Conservation (phyloP, 495 filamentous ascomycete genomes). For the Amorphotheca resinae region DNA sequence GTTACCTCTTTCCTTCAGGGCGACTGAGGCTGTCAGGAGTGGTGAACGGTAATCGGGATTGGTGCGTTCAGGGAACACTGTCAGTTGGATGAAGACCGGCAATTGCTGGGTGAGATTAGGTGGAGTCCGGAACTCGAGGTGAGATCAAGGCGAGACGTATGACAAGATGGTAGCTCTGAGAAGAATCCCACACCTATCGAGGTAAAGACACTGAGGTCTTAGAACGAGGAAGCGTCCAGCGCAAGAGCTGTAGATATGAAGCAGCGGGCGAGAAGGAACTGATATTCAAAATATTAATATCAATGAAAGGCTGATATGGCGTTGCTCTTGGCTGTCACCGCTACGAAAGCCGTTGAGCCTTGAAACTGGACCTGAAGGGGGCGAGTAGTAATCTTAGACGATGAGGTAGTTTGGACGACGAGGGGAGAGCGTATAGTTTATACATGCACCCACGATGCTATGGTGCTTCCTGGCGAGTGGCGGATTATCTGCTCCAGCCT, state of each 20-base stretch:
- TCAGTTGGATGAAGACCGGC: too few relatives aligned
- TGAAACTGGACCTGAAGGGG: conserved; percentile 10
- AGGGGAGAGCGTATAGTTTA: conserved; percentile 10
- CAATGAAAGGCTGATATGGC: not conserved
- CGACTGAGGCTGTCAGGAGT: too few relatives aligned
- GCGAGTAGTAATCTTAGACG: conserved; percentile 9
- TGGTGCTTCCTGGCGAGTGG: conserved; percentile 7
- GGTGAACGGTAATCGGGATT: too few relatives aligned
- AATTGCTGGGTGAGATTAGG: too few relatives aligned
- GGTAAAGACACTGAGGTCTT: not conserved
- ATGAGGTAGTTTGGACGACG: not conserved
- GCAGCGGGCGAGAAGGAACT: too few relatives aligned
- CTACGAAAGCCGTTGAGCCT: not conserved
- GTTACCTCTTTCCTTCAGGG: too few relatives aligned
- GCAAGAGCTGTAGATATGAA: conserved; percentile 13
- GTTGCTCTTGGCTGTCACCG: not conserved
- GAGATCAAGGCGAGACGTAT: too few relatives aligned
- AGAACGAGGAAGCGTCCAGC: conserved; percentile 12
- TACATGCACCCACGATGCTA: conserved; percentile 11
- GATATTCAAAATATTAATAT: not conserved
- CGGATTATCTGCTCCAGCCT: conserved; percentile 9
- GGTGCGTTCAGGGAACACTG: too few relatives aligned
- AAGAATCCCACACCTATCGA: conserved; percentile 3
- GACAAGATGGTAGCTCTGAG: too few relatives aligned
- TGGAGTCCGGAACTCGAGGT: too few relatives aligned